These are phyloP conservation scores for Colletotrichum tabaci DNA, from an alignment of 2,329 filamentous ascomycete genomes.

Conservation along the genomic window DNA sequence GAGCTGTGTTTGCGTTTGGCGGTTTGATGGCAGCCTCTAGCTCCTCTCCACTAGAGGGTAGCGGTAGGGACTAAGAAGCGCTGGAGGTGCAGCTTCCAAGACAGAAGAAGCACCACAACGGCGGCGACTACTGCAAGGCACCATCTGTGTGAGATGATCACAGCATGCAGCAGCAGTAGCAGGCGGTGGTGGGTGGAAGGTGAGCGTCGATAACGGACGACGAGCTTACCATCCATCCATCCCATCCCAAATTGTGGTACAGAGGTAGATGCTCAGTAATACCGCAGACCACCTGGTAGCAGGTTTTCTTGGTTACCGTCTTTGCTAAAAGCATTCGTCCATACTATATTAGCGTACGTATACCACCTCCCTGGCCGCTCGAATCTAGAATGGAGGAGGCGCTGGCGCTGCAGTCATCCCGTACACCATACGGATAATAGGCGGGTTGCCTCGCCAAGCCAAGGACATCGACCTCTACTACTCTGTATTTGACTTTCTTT, in stretches of 20 bases:
- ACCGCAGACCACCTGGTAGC: background rate
- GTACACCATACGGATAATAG: constrained; percentile 15
- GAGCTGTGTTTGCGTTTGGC: constrained; percentile 25
- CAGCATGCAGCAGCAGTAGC: constrained; percentile 25
- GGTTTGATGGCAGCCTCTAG: constrained; percentile 1
- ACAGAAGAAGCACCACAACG: constrained; percentile 37
- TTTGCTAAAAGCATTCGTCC: constrained; percentile 22
- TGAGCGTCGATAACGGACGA: constrained; percentile 14
- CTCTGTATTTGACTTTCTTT: background rate
- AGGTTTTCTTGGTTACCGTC: constrained; percentile 8
- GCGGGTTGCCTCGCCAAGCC: constrained; percentile 27
- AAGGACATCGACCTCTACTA: background rate
- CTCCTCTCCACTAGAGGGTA: constrained; percentile 3
- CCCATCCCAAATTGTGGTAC: background rate
- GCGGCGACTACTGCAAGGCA: constrained; percentile 42
- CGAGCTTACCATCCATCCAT: background rate
- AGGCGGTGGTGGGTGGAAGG: background rate
- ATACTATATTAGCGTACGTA: constrained; percentile 24
- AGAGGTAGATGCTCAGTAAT: background rate
- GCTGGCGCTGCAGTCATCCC: constrained; percentile 29
- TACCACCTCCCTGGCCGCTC: constrained; percentile 20
- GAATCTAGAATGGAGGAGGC: constrained; percentile 32
- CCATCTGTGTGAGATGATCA: constrained; percentile 34
- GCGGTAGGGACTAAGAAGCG: constrained; percentile 30
- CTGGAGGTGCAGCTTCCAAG: constrained; percentile 40